Evolutionary conservation across 129 eudicot genomes (phyloP).

Genomic region (Dittrichia graveolens): DNA sequence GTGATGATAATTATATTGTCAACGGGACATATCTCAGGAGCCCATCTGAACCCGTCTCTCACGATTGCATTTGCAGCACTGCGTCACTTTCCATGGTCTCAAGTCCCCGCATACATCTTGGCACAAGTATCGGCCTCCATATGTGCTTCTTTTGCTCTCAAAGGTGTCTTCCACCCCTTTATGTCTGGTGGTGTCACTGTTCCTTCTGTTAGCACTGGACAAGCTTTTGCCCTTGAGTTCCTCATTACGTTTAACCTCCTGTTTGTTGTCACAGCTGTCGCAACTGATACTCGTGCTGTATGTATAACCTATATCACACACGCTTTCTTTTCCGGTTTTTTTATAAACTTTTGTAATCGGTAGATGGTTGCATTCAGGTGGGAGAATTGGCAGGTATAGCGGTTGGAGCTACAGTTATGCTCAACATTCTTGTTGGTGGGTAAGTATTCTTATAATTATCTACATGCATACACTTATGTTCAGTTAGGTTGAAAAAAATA

Average conservation of each 20-base stretch:
- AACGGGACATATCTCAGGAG: slow-evolving; percentile 87
- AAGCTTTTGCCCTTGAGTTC: slow-evolving; percentile 84
- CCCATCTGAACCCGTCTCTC: slow-evolving; percentile 85
- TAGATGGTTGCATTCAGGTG: slow-evolving; percentile 45
- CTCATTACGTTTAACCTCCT: slow-evolving; percentile 78
- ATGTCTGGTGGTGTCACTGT: slow-evolving; percentile 86
- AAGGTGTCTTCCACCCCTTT: slow-evolving; percentile 71
- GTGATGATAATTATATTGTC: slow-evolving; percentile 77
- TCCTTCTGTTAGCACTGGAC: slow-evolving; percentile 68
- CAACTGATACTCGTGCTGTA: slow-evolving; percentile 91
- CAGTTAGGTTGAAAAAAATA: not conserved
- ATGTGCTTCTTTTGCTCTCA: slow-evolving; percentile 79
- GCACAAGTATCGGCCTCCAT: slow-evolving; percentile 82
- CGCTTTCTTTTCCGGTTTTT: not conserved
- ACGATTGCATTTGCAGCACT: slow-evolving; percentile 80
- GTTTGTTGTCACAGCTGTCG: slow-evolving; percentile 87
- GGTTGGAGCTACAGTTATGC: slow-evolving; percentile 90
- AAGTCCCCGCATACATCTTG: slow-evolving; percentile 75
- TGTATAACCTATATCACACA: not conserved
- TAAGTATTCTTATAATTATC: slow-evolving; percentile 29
- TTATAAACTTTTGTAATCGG: not conserved
- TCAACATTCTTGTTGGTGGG: slow-evolving; percentile 90
- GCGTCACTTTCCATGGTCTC: slow-evolving; percentile 87
- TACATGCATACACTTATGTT: not conserved
- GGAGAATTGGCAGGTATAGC: slow-evolving; percentile 92